Evolutionary conservation across 2,329 filamentous ascomycete genomes (phyloP).

Genomic region (Cordyceps pruinosa): DNA sequence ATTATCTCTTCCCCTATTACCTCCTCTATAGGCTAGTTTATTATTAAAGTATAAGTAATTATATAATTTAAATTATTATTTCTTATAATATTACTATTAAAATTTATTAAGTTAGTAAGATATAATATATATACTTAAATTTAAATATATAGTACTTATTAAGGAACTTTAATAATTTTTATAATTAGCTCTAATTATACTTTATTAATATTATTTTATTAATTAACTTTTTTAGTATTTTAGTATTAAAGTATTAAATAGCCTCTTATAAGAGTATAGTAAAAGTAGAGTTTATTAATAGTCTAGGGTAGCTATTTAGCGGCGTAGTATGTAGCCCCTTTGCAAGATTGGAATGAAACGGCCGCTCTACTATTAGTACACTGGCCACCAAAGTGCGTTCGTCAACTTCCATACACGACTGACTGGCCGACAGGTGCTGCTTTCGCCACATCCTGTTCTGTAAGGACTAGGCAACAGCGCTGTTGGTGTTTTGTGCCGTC

Average conservation of each 20-base stretch:
- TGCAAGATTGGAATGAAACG: not conserved
- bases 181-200: not conserved
- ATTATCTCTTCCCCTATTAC: not conserved
- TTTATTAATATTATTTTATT: not conserved
- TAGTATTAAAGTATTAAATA: constrained; percentile 14
- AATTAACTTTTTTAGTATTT: not conserved
- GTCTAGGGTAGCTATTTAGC: constrained; percentile 3
- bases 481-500: too few species aligned
- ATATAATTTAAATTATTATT: not conserved
- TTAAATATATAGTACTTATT: not conserved
- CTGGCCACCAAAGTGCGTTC: not conserved
- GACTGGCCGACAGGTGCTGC: too few species aligned
- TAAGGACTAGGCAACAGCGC: too few species aligned
- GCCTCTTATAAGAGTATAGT: too few species aligned
- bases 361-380: not conserved
- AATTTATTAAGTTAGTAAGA: not conserved
- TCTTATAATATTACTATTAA: not conserved
- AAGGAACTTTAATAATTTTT: not conserved
- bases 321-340: not conserved
- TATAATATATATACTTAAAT: not conserved
- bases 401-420: too few species aligned
- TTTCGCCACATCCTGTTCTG: too few species aligned
- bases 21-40: not conserved
- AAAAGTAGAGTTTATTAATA: too few species aligned
- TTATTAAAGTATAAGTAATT: not conserved